Base-by-base conservation (phyloP, 2,329 filamentous ascomycete genomes). In the Chalara sp. region DNA sequence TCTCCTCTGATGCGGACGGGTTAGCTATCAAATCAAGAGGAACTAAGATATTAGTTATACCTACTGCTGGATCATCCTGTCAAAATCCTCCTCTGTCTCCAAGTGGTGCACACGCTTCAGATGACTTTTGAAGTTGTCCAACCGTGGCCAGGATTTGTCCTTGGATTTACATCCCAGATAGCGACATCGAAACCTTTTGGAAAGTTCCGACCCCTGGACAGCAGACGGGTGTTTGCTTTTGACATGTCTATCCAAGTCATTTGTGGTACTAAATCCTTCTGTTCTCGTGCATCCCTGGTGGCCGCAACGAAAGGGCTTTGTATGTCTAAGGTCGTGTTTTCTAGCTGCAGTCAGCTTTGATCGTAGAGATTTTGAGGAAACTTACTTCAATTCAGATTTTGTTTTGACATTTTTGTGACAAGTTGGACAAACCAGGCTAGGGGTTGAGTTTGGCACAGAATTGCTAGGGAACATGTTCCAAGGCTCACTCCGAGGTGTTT, bases 121-220 rank as follows among this genome's bases (percentile, higher is more conserved):
- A 63, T 96, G 91, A 35, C 85, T 81, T 54, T 84, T 84, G 66
- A 96, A 96, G 62, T 96, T 96, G 67, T 96, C 91, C 47, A 84
- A 73, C 28, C 91, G 80, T 1, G 86, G 85, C 88, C 88, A 96
- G 35, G 76, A 70, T 65, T 95, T 95, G 1, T 71, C 71, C 54
- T 74, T 83, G 29, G 72, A 77, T 29, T 70, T 72, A 60, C 86
- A 89, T 28, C 70, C 61, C 6, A 68, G 67, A 5, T 78, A 70
- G 47, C 73, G 74, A 63, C 87, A 93, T 50, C 74, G 76, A 56
- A 77, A 88, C 39, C 72, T 72, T 53, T 76, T 76, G 43, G 70
- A 72, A 0, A 69, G 70, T 6, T 74, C 74, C 1, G 71, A 30
- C 61, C 64, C 52, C 67, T 70, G 39, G 60, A 69, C 47, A 75